phyloP scores from a whole-genome alignment of 768 basidiomycete genomes.

The Rhodosporidiobolus odoratus region DNA sequence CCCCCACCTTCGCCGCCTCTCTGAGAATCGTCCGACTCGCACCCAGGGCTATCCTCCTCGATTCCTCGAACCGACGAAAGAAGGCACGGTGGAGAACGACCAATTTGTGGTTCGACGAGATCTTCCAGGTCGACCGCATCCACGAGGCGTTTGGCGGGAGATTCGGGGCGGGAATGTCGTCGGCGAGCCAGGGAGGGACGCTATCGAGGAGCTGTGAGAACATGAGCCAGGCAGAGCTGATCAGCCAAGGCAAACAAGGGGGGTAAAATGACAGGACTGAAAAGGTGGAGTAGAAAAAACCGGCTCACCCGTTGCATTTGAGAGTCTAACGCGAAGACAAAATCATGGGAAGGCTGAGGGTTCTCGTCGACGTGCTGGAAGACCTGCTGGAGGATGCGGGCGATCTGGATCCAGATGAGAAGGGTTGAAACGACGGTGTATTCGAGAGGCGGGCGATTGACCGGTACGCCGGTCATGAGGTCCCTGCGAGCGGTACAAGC shows the following conservation, averaged over 20 bases:
- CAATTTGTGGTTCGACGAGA: conserved; percentile 12
- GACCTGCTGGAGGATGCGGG: conserved; percentile 8
- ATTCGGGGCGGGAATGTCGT: not conserved
- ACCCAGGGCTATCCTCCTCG: not conserved
- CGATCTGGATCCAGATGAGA: conserved; percentile 22
- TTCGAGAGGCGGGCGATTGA: conserved; percentile 11
- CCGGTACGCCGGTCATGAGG: conserved; percentile 10
- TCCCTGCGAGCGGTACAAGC: not conserved
- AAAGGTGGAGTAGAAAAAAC: not conserved
- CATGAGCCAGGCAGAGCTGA: not conserved
- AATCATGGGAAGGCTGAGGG: conserved; percentile 2
- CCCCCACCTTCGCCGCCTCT: not conserved
- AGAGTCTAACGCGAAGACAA: not conserved
- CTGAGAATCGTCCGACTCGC: conserved; percentile 10
- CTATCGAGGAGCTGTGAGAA: not conserved
- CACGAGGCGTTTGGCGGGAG: conserved; percentile 11
- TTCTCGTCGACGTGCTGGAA: conserved; percentile 23
- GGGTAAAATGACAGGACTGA: not conserved
- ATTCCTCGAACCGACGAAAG: conserved; percentile 8
- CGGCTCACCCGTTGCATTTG: not conserved
- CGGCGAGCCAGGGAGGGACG: not conserved
- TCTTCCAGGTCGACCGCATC: conserved; percentile 10
- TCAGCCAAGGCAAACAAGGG: too few relatives aligned
- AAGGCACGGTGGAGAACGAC: conserved; percentile 12
- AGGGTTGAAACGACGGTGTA: conserved; percentile 6